A percentile compares a stretch with the other conserved stretches of the same genome.
Conservation (phyloP, 202 grass and related monocot genomes). For the Musa balbisiana region DNA sequence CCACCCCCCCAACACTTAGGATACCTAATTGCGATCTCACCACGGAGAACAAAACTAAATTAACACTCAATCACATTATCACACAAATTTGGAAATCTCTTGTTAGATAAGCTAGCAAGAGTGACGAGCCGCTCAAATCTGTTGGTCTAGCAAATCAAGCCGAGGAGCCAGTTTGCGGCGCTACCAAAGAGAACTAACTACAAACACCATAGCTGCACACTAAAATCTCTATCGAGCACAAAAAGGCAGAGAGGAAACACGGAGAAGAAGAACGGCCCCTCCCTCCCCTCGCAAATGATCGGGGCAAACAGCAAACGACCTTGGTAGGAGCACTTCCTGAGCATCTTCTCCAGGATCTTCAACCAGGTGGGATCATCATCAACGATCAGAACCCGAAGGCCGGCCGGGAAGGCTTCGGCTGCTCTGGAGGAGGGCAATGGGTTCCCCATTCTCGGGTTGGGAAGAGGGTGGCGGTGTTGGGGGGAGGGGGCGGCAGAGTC, state of each 20-base stretch:
- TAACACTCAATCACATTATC: not conserved
- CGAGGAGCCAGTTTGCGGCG: too few relatives aligned
- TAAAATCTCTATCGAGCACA: not conserved
- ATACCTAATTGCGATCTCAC: too few relatives aligned
- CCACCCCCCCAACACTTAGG: too few relatives aligned
- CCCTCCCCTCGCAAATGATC: not conserved
- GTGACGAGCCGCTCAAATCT: too few relatives aligned
- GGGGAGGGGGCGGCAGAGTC: not conserved
- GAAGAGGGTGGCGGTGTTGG: not conserved
- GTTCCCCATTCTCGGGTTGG: conserved; percentile 15
- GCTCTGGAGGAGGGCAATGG: conserved; percentile 43
- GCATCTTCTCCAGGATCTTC: conserved; percentile 99
- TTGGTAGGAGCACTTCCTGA: conserved; percentile 92
- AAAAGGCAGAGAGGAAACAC: not conserved
- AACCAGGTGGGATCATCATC: conserved; percentile 98
- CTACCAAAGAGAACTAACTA: too few relatives aligned
- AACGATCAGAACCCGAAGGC: conserved; percentile 90
- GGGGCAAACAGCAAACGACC: conserved; percentile 40
- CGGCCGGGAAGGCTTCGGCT: conserved; percentile 69
- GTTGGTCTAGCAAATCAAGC: too few relatives aligned
- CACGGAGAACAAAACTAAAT: not conserved
- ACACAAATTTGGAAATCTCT: too few relatives aligned
- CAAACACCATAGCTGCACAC: too few relatives aligned
- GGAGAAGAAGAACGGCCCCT: not conserved
- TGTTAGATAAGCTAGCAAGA: too few relatives aligned